Percentiles rank a stretch among this genome's conserved stretches.
These are phyloP conservation scores for Viola pubescens DNA, from an alignment of 441 rosid genomes.

Conservation along the genomic window DNA sequence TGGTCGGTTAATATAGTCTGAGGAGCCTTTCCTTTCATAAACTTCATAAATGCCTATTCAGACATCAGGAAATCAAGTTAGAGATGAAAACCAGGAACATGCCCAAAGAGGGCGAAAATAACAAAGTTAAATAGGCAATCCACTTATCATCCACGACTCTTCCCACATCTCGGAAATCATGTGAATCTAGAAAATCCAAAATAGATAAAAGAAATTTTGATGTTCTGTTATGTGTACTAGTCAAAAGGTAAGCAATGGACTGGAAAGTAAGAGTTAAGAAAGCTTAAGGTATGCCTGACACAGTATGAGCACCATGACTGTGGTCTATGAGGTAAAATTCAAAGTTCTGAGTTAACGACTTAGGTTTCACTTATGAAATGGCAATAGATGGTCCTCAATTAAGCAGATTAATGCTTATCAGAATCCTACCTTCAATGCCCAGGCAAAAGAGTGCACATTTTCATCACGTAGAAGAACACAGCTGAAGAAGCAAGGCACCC, in stretches of 20 bases:
- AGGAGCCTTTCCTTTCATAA: slow-evolving; percentile 55
- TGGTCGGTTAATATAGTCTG: slow-evolving; percentile 49
- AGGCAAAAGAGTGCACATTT: slow-evolving; percentile 48
- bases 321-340: too few species aligned
- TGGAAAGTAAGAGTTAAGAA: background rate
- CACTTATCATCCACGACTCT: too few species aligned
- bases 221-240: background rate
- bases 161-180: too few species aligned
- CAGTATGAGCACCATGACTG: too few species aligned
- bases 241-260: slow-evolving; percentile 1
- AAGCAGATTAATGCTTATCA: background rate
- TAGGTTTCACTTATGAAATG: background rate
- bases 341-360: slow-evolving; percentile 1
- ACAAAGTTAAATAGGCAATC: background rate
- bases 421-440: slow-evolving; percentile 52
- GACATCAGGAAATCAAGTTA: slow-evolving; percentile 5
- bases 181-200: too few species aligned
- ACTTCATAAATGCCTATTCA: slow-evolving; percentile 44
- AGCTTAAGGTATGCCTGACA: too few species aligned
- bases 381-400: background rate
- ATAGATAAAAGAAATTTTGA: too few species aligned
- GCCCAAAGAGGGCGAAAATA: background rate
- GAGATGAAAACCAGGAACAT: background rate
- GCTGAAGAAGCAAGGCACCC: slow-evolving; percentile 42
- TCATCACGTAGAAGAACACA: slow-evolving; percentile 51